Evolutionary conservation across 495 filamentous ascomycete genomes (phyloP).

Genomic region (Melanomma pulvis-pyrius): DNA sequence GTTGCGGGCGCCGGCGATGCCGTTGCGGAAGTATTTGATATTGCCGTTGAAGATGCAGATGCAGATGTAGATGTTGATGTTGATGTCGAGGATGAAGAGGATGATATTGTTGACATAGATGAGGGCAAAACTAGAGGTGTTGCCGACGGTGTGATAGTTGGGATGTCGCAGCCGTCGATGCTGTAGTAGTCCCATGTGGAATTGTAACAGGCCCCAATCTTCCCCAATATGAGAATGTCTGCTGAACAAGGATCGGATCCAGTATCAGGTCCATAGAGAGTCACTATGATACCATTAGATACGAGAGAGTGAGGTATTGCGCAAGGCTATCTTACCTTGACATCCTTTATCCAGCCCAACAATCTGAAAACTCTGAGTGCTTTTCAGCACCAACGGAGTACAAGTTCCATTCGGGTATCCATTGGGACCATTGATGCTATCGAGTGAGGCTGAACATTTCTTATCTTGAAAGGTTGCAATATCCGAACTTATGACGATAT

Average conservation of each 20-base stretch:
- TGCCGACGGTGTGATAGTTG: conserved; percentile 6
- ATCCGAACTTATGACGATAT: not conserved
- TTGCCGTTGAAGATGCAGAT: not conserved
- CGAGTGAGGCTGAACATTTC: conserved; percentile 17
- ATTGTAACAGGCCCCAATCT: conserved; percentile 30
- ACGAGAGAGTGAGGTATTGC: not conserved
- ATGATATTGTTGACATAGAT: not conserved
- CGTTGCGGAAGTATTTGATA: not conserved
- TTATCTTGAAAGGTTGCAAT: conserved; percentile 22
- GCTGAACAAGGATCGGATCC: conserved; percentile 11
- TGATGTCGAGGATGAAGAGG: not conserved
- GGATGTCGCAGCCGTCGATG: conserved; percentile 27
- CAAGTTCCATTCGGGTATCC: conserved; percentile 32
- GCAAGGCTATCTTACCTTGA: conserved; percentile 6
- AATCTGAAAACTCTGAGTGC: conserved; percentile 13
- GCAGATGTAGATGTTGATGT: not conserved
- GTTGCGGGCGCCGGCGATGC: not conserved
- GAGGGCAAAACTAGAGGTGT: conserved; percentile 5
- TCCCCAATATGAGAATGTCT: not conserved
- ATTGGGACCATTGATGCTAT: conserved; percentile 20
- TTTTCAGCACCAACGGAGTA: conserved; percentile 1
- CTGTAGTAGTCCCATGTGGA: conserved; percentile 35
- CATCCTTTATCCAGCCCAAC: conserved; percentile 21
- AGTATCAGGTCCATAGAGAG: conserved; percentile 20
- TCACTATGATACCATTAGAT: conserved; percentile 12